These are phyloP conservation scores for Solanum chaucha DNA, from an alignment of 257 asterid genomes.

Conservation along the genomic window DNA sequence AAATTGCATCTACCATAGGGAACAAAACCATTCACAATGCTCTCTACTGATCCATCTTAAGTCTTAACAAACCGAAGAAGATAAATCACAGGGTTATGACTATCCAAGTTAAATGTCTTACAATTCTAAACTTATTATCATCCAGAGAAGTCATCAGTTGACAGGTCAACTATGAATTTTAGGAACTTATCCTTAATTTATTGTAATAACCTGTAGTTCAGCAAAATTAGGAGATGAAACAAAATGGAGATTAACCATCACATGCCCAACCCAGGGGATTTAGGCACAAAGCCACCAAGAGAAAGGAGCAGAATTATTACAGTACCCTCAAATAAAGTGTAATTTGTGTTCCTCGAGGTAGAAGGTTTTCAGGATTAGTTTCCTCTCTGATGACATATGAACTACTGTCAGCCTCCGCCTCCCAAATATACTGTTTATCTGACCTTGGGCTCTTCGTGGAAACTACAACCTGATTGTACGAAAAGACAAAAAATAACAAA, in stretches of 20 bases:
- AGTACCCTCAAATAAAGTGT: slow-evolving; percentile 82
- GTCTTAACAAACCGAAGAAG: neutral
- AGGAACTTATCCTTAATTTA: neutral
- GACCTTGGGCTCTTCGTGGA: slow-evolving; percentile 95
- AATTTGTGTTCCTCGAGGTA: slow-evolving; percentile 80
- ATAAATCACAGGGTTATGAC: neutral
- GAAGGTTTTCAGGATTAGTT: slow-evolving; percentile 55
- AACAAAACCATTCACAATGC: neutral
- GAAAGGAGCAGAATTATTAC: neutral
- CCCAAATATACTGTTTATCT: slow-evolving; percentile 90
- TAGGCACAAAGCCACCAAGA: neutral
- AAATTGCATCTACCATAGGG: neutral
- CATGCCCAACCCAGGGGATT: neutral
- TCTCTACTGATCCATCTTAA: neutral
- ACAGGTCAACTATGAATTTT: neutral
- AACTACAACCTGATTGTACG: slow-evolving; percentile 59
- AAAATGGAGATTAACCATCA: neutral
- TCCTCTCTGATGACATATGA: slow-evolving; percentile 75
- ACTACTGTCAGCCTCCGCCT: slow-evolving; percentile 86
- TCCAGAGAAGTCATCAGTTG: neutral
- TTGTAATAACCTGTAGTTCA: neutral
- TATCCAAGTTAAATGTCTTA: neutral
- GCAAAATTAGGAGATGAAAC: neutral
- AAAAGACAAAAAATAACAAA: slow-evolving; percentile 5
- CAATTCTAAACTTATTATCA: neutral